phyloP scores from a whole-genome alignment of 108 stramenopile species.

The Nitzschia sp. region DNA sequence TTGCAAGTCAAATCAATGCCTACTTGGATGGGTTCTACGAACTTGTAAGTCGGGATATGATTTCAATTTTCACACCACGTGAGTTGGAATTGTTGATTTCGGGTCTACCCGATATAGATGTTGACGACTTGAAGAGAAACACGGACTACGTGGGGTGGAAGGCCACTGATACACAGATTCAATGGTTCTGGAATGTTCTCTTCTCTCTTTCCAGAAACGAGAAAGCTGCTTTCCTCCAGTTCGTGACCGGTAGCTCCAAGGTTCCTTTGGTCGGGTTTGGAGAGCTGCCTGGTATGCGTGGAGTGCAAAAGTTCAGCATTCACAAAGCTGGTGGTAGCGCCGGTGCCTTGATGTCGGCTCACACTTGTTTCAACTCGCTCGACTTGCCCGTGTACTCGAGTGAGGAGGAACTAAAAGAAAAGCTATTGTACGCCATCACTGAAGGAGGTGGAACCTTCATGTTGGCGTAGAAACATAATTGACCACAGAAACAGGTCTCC shows the following conservation, averaged over 20 bases:
- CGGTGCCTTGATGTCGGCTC: constrained; percentile 89
- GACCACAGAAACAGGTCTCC: no score
- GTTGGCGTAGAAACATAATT: constrained; percentile 57
- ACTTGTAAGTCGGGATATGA: constrained; percentile 90
- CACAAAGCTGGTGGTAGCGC: constrained; percentile 73
- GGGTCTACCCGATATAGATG: constrained; percentile 95
- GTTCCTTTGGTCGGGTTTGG: constrained; percentile 96
- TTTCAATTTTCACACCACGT: constrained; percentile 91
- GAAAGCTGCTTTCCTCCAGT: constrained; percentile 92
- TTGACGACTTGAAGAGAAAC: constrained; percentile 87
- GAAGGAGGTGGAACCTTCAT: constrained; percentile 84
- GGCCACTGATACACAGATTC: constrained; percentile 84
- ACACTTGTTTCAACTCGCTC: constrained; percentile 96
- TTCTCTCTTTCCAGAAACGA: constrained; percentile 83
- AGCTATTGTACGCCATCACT: constrained; percentile 88
- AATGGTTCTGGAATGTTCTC: constrained; percentile 97
- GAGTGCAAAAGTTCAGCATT: constrained; percentile 94
- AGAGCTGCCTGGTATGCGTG: constrained; percentile 94
- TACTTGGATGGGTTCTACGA: constrained; percentile 96
- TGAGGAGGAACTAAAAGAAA: constrained; percentile 88
- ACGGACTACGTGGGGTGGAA: constrained; percentile 92
- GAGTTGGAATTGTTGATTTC: constrained; percentile 97
- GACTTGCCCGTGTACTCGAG: constrained; percentile 88
- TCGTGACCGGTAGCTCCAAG: constrained; percentile 91
- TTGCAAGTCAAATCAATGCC: constrained; percentile 91